Conservation (phyloP, 2,329 filamentous ascomycete genomes). For the Aquanectria penicillioides region DNA sequence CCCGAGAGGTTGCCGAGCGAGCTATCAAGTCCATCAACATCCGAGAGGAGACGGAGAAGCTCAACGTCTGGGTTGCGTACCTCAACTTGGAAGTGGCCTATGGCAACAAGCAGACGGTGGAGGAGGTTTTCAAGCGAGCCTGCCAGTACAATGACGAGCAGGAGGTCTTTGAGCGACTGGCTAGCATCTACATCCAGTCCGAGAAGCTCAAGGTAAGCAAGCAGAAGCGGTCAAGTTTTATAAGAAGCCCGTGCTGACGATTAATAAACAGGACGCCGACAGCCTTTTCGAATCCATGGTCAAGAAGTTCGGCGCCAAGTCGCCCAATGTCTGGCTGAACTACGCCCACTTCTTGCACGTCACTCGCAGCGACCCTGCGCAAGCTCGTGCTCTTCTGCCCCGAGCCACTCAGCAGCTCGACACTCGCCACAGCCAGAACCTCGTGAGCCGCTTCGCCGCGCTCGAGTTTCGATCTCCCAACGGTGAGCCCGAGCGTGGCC, state of each 20-base stretch:
- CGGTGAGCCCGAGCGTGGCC: slow-evolving; percentile 88
- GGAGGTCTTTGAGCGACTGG: slow-evolving; percentile 87
- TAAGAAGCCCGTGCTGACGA: slow-evolving; percentile 40
- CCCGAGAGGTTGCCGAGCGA: slow-evolving; percentile 88
- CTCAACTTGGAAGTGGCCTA: slow-evolving; percentile 95
- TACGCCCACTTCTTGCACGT: slow-evolving; percentile 94
- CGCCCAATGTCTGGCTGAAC: slow-evolving; percentile 88
- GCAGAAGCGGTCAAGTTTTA: background rate
- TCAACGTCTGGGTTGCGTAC: slow-evolving; percentile 94
- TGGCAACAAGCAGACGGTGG: slow-evolving; percentile 82
- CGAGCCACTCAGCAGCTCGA: slow-evolving; percentile 88
- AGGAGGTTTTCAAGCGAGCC: slow-evolving; percentile 89
- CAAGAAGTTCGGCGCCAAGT: slow-evolving; percentile 87
- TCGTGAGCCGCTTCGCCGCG: slow-evolving; percentile 88
- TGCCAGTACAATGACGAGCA: slow-evolving; percentile 94
- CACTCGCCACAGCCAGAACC: slow-evolving; percentile 67
- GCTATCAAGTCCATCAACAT: slow-evolving; percentile 92
- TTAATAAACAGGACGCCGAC: slow-evolving; percentile 80
- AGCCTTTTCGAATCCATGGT: slow-evolving; percentile 85
- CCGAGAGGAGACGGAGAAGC: slow-evolving; percentile 88
- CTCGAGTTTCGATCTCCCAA: slow-evolving; percentile 88
- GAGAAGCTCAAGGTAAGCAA: slow-evolving; percentile 80
- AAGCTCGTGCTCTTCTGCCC: slow-evolving; percentile 79
- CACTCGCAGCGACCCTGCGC: slow-evolving; percentile 74
- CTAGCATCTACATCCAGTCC: slow-evolving; percentile 94